Evolutionary conservation across 208 protist species (phyloP).

Genomic region (Trichomonas gallinae): DNA sequence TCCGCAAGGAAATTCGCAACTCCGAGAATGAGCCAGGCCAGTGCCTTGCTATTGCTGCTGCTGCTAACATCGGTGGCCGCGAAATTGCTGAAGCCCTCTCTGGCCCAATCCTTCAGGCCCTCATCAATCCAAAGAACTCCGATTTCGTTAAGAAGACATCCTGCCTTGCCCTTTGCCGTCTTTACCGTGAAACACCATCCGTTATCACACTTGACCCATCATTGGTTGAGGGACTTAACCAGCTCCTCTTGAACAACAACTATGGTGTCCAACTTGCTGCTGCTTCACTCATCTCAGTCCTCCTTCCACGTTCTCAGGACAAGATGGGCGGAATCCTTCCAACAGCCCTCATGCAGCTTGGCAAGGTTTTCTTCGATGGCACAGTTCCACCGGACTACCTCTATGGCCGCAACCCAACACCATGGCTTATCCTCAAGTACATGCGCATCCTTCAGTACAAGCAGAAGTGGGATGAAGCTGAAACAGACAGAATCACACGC

Average conservation of each 20-base stretch:
- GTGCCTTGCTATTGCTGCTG: conserved; percentile 49
- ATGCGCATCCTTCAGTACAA: conserved; percentile 22
- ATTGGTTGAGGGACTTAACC: conserved; percentile 58
- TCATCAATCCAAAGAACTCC: conserved; percentile 56
- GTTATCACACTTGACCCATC: conserved; percentile 44
- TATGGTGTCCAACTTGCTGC: conserved; percentile 72
- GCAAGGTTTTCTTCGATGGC: conserved; percentile 41
- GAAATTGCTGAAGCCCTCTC: conserved; percentile 79
- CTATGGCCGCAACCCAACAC: not conserved
- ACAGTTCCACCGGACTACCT: not conserved
- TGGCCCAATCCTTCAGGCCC: conserved; percentile 69
- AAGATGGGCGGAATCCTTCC: not conserved
- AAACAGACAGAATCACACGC: not conserved
- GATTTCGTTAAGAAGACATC: conserved; percentile 89
- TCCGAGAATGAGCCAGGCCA: conserved; percentile 62
- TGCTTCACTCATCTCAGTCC: conserved; percentile 66
- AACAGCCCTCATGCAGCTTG: conserved; percentile 18
- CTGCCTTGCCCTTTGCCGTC: conserved; percentile 76
- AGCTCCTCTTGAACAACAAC: conserved; percentile 60
- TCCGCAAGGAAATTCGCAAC: conserved; percentile 77
- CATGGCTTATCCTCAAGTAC: conserved; percentile 21
- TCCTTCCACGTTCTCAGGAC: conserved; percentile 32
- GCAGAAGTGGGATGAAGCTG: not conserved
- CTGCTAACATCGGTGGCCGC: conserved; percentile 31
- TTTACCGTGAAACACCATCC: conserved; percentile 74